Evolutionary conservation across 345 rosid species (phyloP).

Genomic region (Zanthoxylum bungeanum): DNA sequence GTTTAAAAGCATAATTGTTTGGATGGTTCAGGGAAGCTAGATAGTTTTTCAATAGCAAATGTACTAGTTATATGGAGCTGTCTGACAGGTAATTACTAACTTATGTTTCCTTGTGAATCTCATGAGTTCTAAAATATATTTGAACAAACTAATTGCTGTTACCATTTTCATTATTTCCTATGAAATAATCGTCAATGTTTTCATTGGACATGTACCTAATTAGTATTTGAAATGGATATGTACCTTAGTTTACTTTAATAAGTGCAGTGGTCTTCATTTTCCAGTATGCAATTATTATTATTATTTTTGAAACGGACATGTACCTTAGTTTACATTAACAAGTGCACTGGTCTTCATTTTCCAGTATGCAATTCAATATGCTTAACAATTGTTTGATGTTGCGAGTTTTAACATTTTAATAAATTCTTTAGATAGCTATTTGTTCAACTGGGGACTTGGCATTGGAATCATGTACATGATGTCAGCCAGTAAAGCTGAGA

Average conservation of each 20-base stretch:
- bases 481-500: constrained; percentile 68
- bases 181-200: background rate
- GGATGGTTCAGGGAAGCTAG: background rate
- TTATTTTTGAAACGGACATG: too few species aligned
- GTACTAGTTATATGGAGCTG: background rate
- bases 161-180: background rate
- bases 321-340: background rate
- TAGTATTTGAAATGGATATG: too few species aligned
- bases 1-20: background rate
- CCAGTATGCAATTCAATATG: background rate
- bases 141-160: background rate
- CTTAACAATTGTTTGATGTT: background rate
- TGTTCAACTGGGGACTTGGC: constrained; percentile 62
- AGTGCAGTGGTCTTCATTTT: too few species aligned
- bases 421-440: constrained; percentile 44
- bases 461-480: constrained; percentile 79
- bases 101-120: background rate
- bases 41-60: background rate
- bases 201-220: too few species aligned
- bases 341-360: background rate
- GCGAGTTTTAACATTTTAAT: background rate
- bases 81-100: background rate
- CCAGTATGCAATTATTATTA: too few species aligned
- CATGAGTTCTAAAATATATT: background rate
- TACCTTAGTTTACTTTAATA: too few species aligned